Conservation (phyloP, 2,329 filamentous ascomycete genomes). For the Clonostachys byssicola region DNA sequence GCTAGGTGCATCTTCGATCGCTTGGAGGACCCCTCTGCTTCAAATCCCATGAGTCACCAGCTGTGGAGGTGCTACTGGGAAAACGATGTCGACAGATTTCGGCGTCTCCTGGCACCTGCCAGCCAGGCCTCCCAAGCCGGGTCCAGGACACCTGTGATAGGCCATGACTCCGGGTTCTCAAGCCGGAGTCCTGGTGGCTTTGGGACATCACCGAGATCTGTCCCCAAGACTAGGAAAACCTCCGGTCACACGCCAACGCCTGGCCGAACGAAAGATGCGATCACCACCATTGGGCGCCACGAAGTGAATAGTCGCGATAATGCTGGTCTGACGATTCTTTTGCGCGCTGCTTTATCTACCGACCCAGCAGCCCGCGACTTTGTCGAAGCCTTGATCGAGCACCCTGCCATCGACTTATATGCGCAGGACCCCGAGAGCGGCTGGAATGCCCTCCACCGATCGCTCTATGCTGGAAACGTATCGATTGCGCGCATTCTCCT, state of each 20-base stretch:
- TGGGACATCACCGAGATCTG: slow-evolving; percentile 44
- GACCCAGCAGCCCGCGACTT: slow-evolving; percentile 68
- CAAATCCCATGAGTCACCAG: slow-evolving; percentile 83
- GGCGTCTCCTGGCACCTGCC: slow-evolving; percentile 76
- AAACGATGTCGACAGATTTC: slow-evolving; percentile 96
- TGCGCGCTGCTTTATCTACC: slow-evolving; percentile 77
- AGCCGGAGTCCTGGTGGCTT: slow-evolving; percentile 33
- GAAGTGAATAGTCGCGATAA: slow-evolving; percentile 86
- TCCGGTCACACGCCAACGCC: slow-evolving; percentile 41
- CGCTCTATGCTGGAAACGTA: slow-evolving; percentile 85
- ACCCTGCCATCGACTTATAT: slow-evolving; percentile 82
- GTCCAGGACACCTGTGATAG: slow-evolving; percentile 48
- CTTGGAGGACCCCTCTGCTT: slow-evolving; percentile 29
- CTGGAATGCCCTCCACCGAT: slow-evolving; percentile 92
- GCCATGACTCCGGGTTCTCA: slow-evolving; percentile 19
- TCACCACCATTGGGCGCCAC: slow-evolving; percentile 39
- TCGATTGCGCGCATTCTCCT: slow-evolving; percentile 80
- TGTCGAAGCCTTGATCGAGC: slow-evolving; percentile 73
- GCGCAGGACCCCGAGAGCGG: slow-evolving; percentile 86
- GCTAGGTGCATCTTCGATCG: slow-evolving; percentile 74
- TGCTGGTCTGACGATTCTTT: slow-evolving; percentile 75
- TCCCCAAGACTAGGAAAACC: slow-evolving; percentile 45
- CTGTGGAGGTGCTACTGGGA: slow-evolving; percentile 96
- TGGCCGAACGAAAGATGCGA: slow-evolving; percentile 36
- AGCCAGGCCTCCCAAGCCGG: slow-evolving; percentile 50